Base-by-base conservation (phyloP, 148 eudicot species). In the Beta vulgaris region DNA sequence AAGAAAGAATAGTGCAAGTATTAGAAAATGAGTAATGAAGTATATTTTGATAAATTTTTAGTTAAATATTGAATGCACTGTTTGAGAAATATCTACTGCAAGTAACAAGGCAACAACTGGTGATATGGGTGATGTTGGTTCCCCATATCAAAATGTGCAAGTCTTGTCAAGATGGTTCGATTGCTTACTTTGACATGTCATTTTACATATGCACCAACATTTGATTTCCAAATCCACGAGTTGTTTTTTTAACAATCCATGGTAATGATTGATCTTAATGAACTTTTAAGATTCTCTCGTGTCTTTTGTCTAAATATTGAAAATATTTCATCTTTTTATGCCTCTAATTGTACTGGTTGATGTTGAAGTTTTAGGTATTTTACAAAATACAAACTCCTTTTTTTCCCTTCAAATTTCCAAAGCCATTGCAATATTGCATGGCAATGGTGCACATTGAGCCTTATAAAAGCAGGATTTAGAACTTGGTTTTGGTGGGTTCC, bases 201-300 rank as follows among this genome's bases (percentile, higher is more conserved):
- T 15, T 16, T 69, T 11, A 49, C 59, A 69, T 16, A 73, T 73
- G 68, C 32, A 48, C 59, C 44, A 64, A 61, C 76, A 74, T 74
- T 21, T 61, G 34, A 63, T 74, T 35, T 74, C 14, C 40, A 11
- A 74, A 62, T 51, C 69, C 77, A 74, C 77, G 77, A 74, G 77
- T 74, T 74, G 77, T 74, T 74, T 25, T 12, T 42, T 42, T 42
- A 14, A 62, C 42, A 74, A 44, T 32, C 57, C 18, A 74, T 7
- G 44, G 70, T 74, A 74, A 74, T 74, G 12, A 74, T 74, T 74
- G n/a, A 21, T 12, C 37, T 53, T 39, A 6, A 31, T 73, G 25
- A 31, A 43, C 55, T 60, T 74, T 61, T 13, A 34, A 59, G 77
- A 74, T 74, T 74, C 77, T 48, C 59, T 74, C 2, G 1, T 62